Base-by-base conservation (phyloP, 2,329 filamentous ascomycete species). In the Fonsecaea monophora region DNA sequence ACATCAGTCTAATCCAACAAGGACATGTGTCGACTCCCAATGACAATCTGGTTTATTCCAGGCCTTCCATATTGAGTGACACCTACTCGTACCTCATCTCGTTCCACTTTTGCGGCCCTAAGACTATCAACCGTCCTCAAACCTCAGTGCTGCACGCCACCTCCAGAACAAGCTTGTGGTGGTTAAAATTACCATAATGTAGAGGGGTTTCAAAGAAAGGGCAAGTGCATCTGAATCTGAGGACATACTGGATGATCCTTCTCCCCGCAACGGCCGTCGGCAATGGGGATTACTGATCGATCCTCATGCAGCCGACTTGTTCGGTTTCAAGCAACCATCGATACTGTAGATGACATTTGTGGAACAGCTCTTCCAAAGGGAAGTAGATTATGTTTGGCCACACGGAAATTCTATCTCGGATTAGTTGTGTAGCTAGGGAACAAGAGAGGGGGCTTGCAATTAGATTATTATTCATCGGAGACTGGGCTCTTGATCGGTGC, bases 201-300 rank as follows among this genome's bases (percentile, higher is more conserved):
- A 50, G 21, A 50, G 21, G 42, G 18, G 10, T 50, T 5, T 30
- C 21, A 30, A 13, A 30, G 1, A 21, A 21, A 50, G 25, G 21
- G 10, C 21, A 50, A 48, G 18, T 3, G 45, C 13, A 50, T 32
- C 30, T 6, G 30, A 32, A 13, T 50, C 8, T 10, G 45, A 25
- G 25, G 2, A 2, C n/a, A 15, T 42, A 6, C 40, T 18, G 21
- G n/a, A 13, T 50, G n/a, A 18, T 10, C 9, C 45, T 25, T 12
- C 9, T 50, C 45, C 45, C 21, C 45, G 45, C 45, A 50, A 50
- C 45, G 18, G 45, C 3, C 21, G 21, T 4, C 21, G 10, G 45
- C 6, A 50, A 50, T 9, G 45, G 10, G 45, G 45, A 50, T 50
- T 50, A 50, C 45, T 50, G 45, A 50, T 25, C 45, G 45, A 50